Conservation (phyloP, 805 yeast genomes). For the Hagleromyces aurorensis region DNA sequence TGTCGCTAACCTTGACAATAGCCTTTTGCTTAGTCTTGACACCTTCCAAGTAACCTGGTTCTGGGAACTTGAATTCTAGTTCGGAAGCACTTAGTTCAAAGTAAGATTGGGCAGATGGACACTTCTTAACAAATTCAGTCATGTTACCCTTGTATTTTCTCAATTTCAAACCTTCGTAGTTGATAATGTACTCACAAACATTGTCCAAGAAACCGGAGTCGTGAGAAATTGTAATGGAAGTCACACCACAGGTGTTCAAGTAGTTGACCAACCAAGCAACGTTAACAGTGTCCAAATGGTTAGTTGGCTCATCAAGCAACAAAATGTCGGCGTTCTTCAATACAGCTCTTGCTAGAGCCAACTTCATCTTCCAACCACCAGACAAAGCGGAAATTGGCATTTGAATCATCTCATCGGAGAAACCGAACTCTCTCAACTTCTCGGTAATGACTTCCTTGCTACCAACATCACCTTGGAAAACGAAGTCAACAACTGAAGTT, state of each 20-base stretch:
- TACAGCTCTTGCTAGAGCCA: constrained; percentile 98
- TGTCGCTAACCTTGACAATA: constrained; percentile 93
- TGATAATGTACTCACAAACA: constrained; percentile 96
- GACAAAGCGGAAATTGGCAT: constrained; percentile 96
- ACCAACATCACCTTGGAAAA: constrained; percentile 66
- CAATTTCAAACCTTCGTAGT: constrained; percentile 99
- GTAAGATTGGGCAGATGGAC: constrained; percentile 98
- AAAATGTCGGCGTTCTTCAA: constrained; percentile 96
- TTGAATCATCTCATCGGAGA: constrained; percentile 85
- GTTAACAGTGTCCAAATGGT: constrained; percentile 99
- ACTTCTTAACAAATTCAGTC: constrained; percentile 96
- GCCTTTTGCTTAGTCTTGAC: constrained; percentile 99
- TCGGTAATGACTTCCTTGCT: constrained; percentile 61
- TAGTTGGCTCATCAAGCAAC: constrained; percentile 98
- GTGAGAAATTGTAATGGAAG: constrained; percentile 98
- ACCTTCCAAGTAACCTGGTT: constrained; percentile 99
- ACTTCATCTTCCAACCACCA: constrained; percentile 99
- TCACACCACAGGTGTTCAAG: constrained; percentile 97
- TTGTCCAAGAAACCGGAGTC: constrained; percentile 99
- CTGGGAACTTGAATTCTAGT: constrained; percentile 95
- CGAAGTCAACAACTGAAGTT: constrained; percentile 88
- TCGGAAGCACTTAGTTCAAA: constrained; percentile 98
- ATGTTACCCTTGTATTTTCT: constrained; percentile 99
- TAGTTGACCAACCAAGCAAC: constrained; percentile 99
- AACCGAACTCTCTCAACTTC: constrained; percentile 83